phyloP scores from a whole-genome alignment of 176 grass and related monocot genomes.

The Musa acuminata region DNA sequence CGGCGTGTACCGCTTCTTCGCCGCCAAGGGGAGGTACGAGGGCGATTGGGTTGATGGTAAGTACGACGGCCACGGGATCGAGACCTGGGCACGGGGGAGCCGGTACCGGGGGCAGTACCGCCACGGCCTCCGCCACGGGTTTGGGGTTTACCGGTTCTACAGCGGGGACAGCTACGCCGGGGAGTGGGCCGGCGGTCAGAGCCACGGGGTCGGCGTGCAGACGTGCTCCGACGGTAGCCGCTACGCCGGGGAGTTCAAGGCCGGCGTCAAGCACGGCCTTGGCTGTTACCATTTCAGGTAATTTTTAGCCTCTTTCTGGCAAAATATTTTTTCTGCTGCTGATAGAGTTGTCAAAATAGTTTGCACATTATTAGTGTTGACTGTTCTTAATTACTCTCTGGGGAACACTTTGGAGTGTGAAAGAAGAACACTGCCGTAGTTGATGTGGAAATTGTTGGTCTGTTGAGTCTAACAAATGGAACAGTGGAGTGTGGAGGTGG shows the following conservation, averaged over 20 bases:
- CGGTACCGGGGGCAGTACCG: slow-evolving; percentile 62
- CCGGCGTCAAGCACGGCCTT: slow-evolving; percentile 64
- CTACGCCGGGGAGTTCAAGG: slow-evolving; percentile 58
- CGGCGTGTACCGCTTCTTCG: slow-evolving; percentile 68
- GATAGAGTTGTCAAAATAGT: too few relatives aligned
- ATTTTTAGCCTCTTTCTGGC: not conserved
- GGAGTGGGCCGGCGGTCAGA: slow-evolving; percentile 58
- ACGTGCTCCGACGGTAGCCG: slow-evolving; percentile 63
- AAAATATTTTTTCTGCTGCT: not conserved
- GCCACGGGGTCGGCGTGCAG: slow-evolving; percentile 63
- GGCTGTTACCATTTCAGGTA: slow-evolving; percentile 71
- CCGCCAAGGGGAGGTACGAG: slow-evolving; percentile 58
- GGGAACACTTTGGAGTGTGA: not conserved
- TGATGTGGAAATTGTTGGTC: too few relatives aligned
- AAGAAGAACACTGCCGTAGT: too few relatives aligned
- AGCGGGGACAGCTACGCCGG: slow-evolving; percentile 14
- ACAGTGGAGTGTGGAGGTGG: too few relatives aligned
- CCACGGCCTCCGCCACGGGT: slow-evolving; percentile 48
- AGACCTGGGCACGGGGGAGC: slow-evolving; percentile 73
- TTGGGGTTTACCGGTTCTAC: slow-evolving; percentile 58
- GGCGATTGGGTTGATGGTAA: slow-evolving; percentile 10
- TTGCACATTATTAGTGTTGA: too few relatives aligned
- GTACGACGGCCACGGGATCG: slow-evolving; percentile 43
- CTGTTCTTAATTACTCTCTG: slow-evolving; percentile 6
- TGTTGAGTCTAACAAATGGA: too few relatives aligned